Evolutionary conservation across 352 stramenopile genomes (phyloP).

Genomic region (Globisporangium middletonii): DNA sequence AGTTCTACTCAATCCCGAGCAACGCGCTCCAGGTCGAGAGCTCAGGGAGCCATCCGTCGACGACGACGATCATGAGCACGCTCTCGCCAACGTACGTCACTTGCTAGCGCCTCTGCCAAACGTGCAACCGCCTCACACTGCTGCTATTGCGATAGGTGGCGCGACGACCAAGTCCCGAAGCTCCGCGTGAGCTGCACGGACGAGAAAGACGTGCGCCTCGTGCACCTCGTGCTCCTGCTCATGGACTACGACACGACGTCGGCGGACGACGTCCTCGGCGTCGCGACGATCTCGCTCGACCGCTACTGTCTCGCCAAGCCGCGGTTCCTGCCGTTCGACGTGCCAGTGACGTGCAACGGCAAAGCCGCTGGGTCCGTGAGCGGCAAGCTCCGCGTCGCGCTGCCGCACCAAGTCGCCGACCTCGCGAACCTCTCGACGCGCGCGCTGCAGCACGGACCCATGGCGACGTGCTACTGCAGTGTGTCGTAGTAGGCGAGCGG

Average conservation of each 20-base stretch:
- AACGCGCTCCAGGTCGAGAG: conserved; percentile 43
- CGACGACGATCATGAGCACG: conserved; percentile 53
- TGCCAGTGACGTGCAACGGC: conserved; percentile 37
- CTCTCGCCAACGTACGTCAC: conserved; percentile 46
- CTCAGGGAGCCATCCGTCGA: conserved; percentile 44
- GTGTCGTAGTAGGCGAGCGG: conserved; percentile 24
- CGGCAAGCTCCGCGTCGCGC: conserved; percentile 49
- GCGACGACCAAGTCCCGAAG: conserved; percentile 57
- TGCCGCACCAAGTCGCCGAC: conserved; percentile 44
- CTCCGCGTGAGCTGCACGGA: conserved; percentile 45
- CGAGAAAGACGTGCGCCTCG: conserved; percentile 42
- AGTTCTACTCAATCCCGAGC: conserved; percentile 65
- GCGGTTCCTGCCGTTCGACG: conserved; percentile 54
- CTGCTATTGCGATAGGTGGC: conserved; percentile 29
- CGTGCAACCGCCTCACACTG: background rate
- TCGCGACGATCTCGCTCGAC: conserved; percentile 51
- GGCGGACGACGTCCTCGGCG: conserved; percentile 62
- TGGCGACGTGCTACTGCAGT: conserved; percentile 47
- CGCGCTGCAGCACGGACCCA: conserved; percentile 13
- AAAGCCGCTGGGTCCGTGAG: conserved; percentile 44
- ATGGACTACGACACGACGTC: conserved; percentile 83
- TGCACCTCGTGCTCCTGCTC: conserved; percentile 69
- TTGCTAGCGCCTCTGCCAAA: background rate
- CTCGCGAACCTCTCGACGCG: conserved; percentile 16
- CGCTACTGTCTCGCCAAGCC: conserved; percentile 36